Conservation (phyloP, 805 yeast species). For the Maudiozyma saulgeensis region DNA sequence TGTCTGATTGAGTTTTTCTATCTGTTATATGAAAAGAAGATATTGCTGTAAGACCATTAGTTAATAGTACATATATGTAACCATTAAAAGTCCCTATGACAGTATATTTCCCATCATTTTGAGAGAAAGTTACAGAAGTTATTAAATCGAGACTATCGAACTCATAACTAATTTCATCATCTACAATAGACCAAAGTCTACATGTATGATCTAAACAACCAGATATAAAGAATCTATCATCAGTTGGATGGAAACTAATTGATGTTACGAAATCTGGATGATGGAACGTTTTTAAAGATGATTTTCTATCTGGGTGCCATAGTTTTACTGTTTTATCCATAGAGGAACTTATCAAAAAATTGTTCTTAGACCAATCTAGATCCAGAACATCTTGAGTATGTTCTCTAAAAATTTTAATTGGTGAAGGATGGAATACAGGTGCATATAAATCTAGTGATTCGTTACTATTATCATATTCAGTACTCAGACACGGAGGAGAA, state of each 20-base stretch:
- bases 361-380: constrained; percentile 81
- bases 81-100: constrained; percentile 78
- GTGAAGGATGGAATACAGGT: constrained; percentile 67
- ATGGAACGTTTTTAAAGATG: constrained; percentile 51
- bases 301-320: constrained; percentile 72
- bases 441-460: constrained; percentile 36
- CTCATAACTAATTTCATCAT: constrained; percentile 51
- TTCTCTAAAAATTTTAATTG: constrained; percentile 52
- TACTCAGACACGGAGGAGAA: neutral
- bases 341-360: constrained; percentile 68
- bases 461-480: neutral
- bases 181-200: constrained; percentile 77
- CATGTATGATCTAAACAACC: constrained; percentile 71
- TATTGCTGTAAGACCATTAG: constrained; percentile 48
- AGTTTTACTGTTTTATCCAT: constrained; percentile 76
- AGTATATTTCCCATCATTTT: constrained; percentile 49
- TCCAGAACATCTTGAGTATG: constrained; percentile 67
- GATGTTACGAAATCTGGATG: constrained; percentile 78
- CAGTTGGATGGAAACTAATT: constrained; percentile 71
- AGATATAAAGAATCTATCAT: constrained; percentile 77
- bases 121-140: constrained; percentile 68
- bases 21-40: constrained; percentile 40
- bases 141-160: constrained; percentile 55
- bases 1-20: constrained; percentile 20
- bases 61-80: constrained; percentile 47